Percentiles rank a stretch among this genome's conserved stretches.
phyloP scores from a whole-genome alignment of 257 asterid species.

The Fraxinus quadrangulata region DNA sequence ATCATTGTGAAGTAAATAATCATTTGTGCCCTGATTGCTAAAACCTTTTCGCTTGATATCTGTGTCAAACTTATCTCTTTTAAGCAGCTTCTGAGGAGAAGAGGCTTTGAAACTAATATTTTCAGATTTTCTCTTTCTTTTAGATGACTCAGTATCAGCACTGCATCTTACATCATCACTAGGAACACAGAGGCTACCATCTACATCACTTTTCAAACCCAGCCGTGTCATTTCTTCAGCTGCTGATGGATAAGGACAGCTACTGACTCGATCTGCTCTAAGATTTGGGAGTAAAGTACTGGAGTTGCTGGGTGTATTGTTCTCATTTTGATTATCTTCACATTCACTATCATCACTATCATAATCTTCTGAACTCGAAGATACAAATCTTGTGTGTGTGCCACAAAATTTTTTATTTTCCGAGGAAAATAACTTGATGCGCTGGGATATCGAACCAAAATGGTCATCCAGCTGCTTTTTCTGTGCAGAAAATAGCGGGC shows the following conservation, averaged over 20 bases:
- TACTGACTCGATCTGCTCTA: conserved; percentile 58
- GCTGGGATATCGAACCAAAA: conserved; percentile 60
- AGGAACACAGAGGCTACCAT: conserved; percentile 24
- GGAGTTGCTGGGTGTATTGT: conserved; percentile 28
- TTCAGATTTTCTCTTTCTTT: conserved; percentile 57
- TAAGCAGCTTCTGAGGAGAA: conserved; percentile 40
- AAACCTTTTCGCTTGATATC: conserved; percentile 31
- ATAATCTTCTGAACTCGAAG: conserved; percentile 74
- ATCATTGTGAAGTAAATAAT: conserved; percentile 43
- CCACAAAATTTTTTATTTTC: conserved; percentile 54
- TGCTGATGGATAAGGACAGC: conserved; percentile 95
- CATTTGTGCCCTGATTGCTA: conserved; percentile 28
- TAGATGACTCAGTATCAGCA: conserved; percentile 34
- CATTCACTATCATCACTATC: conserved; percentile 42
- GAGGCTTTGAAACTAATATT: conserved; percentile 34
- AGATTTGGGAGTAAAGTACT: conserved; percentile 37
- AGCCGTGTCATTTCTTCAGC: conserved; percentile 80
- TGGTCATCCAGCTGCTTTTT: conserved; percentile 72
- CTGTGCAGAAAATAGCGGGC: conserved; percentile 51
- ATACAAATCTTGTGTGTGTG: conserved; percentile 58
- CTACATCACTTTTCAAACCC: conserved; percentile 61
- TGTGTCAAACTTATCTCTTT: conserved; percentile 34
- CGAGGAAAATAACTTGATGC: conserved; percentile 59
- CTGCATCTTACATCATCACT: conserved; percentile 37
- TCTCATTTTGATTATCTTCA: conserved; percentile 38